Base-by-base conservation (phyloP, 2,329 filamentous ascomycete species). In the Aspergillus sp. region DNA sequence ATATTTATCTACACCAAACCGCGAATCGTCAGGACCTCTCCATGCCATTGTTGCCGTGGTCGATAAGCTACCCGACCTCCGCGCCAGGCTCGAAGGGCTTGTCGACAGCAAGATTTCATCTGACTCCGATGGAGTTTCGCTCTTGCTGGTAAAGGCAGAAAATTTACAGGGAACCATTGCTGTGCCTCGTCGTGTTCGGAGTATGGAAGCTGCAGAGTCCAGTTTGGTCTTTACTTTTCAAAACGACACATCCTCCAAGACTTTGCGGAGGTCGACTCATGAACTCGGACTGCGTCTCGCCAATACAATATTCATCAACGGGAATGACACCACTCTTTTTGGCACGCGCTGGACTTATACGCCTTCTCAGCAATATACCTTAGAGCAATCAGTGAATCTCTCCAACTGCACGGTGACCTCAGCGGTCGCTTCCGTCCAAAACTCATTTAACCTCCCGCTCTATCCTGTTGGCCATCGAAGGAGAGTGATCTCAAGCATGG, bases 221-320 rank as follows among this genome's bases (percentile, higher is more conserved):
- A 69, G 70, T 19, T 63, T 79, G 13, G 60, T 71, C 27, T 70
- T 76, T 42, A 69, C 70, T 6, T 61, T 72, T 23, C 62, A 64
- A 36, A 56, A 52, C 19, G 51, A 56, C 47, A 19, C 25, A 41
- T 42, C 1, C 8, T 2, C n/a, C 13, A 30, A 44, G 10, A 5
- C 38, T 21, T 41, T 47, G 36, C 57, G 49, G 54, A 27, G 55
- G 11, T 30, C 61, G 8, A 58, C 67, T 10, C 66, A 76, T 54
- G 71, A 77, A 53, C 61, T 79, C 42, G 76, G 76, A 41, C 54
- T 79, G 25, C 75, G 74, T n/a, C 70, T 78, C 25, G 74, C 77
- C 36, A 77, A 78, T 49, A 79, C 77, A 1, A 66, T 79, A 8
- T 79, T 79, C 47, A 54, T 75, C 38, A 78, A 78, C 59, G 77